Percentiles rank a stretch among this genome's conserved stretches.
Evolutionary conservation across 805 yeast species (phyloP).

Genomic region (Hemisphaericaspora nanyangensis): DNA sequence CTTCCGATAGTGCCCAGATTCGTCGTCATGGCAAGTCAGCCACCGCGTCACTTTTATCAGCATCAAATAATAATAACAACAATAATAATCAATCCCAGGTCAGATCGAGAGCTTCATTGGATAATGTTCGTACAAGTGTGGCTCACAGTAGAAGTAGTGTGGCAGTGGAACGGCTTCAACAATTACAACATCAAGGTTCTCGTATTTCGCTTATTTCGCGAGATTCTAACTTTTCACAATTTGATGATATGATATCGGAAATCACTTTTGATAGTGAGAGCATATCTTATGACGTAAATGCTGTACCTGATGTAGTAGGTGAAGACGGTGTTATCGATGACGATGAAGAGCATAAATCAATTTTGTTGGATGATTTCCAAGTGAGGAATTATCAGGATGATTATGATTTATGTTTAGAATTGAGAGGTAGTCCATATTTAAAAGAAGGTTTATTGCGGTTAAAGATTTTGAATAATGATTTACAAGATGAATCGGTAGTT

Average conservation of each 20-base stretch:
- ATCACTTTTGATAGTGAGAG: slow-evolving; percentile 34
- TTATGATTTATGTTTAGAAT: slow-evolving; percentile 57
- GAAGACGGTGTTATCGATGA: too few species aligned
- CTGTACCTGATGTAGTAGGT: background rate
- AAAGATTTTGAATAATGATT: slow-evolving; percentile 34
- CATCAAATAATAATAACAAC: slow-evolving; percentile 10
- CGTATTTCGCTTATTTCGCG: slow-evolving; percentile 30
- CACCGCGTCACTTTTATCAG: background rate
- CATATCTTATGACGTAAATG: slow-evolving; percentile 3
- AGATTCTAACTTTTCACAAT: slow-evolving; percentile 20
- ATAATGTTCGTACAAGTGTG: too few species aligned
- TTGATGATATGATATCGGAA: slow-evolving; percentile 30
- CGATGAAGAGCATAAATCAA: slow-evolving; percentile 11
- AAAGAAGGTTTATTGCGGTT: slow-evolving; percentile 65
- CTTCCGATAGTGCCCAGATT: slow-evolving; percentile 24
- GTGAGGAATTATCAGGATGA: slow-evolving; percentile 42
- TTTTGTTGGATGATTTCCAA: slow-evolving; percentile 33
- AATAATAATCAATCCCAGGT: slow-evolving; percentile 8
- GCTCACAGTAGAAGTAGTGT: too few species aligned
- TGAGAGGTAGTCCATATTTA: slow-evolving; percentile 73
- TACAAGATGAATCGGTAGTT: slow-evolving; percentile 22
- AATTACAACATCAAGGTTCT: slow-evolving; percentile 15
- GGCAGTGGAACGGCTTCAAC: too few species aligned
- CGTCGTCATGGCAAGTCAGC: slow-evolving; percentile 8
- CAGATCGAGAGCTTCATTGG: too few species aligned